Percentiles rank a stretch among this genome's conserved stretches.
phyloP scores from a whole-genome alignment of 345 rosid species.

The Rhizophora apiculata region DNA sequence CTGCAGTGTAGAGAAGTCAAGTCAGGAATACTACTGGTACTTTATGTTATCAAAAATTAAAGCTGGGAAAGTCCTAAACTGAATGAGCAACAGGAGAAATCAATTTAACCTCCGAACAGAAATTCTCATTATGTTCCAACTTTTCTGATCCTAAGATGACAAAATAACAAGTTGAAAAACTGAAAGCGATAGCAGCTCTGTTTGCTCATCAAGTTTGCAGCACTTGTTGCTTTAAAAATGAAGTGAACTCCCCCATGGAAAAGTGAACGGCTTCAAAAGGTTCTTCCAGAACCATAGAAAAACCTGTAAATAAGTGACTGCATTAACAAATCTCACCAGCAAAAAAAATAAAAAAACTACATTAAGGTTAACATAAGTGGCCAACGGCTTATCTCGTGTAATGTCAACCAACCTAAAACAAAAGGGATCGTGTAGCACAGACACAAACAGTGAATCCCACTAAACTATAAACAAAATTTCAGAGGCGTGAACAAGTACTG shows the following conservation, averaged over 20 bases:
- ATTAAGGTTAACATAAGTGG: too few species aligned
- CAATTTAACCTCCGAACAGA: slow-evolving; percentile 36
- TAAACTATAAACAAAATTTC: neutral
- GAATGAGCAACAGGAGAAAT: neutral
- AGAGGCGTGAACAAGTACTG: neutral
- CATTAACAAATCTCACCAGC: neutral
- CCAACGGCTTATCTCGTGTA: neutral
- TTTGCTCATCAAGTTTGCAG: slow-evolving; percentile 29
- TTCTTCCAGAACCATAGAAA: neutral
- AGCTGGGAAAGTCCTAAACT: neutral
- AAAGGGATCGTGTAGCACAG: neutral
- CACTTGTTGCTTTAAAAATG: slow-evolving; percentile 7
- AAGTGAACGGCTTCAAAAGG: slow-evolving; percentile 10
- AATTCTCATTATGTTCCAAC: slow-evolving; percentile 32
- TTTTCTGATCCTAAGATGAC: slow-evolving; percentile 19
- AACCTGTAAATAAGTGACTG: slow-evolving; percentile 1
- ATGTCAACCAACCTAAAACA: slow-evolving; percentile 5
- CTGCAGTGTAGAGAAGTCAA: slow-evolving; percentile 30
- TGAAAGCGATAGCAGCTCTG: slow-evolving; percentile 16
- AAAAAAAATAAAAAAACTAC: too few species aligned
- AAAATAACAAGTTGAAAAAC: slow-evolving; percentile 22
- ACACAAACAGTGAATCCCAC: neutral
- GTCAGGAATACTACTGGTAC: neutral
- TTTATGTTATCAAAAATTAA: slow-evolving; percentile 1
- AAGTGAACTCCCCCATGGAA: slow-evolving; percentile 13